phyloP scores from a whole-genome alignment of 768 basidiomycete species.

The Lentinula guzmanii region DNA sequence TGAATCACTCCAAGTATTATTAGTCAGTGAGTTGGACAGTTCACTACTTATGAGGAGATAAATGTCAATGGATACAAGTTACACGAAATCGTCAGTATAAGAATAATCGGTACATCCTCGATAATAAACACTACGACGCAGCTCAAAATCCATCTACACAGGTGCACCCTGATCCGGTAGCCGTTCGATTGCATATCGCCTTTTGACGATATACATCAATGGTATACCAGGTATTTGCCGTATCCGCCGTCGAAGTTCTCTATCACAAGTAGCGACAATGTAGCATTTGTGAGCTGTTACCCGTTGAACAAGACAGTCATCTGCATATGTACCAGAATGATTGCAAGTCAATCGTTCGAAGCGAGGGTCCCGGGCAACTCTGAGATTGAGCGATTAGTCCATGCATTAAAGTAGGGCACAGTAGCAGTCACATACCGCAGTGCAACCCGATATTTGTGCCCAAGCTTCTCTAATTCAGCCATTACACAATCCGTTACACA shows the following conservation, averaged over 20 bases:
- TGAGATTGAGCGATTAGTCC: slow-evolving; percentile 23
- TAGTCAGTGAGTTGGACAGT: no score
- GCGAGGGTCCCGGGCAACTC: slow-evolving; percentile 93
- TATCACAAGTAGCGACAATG: slow-evolving; percentile 96
- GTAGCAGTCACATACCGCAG: slow-evolving; percentile 57
- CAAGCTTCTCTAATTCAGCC: slow-evolving; percentile 97
- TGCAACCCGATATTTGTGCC: slow-evolving; percentile 91
- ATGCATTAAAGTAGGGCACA: background rate
- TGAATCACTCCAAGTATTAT: no score
- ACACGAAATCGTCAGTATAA: background rate
- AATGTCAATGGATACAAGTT: background rate
- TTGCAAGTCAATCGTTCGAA: slow-evolving; percentile 93
- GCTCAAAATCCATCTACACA: slow-evolving; percentile 22
- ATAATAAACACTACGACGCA: background rate
- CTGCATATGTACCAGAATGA: slow-evolving; percentile 96
- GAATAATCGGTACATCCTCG: background rate
- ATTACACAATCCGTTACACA: slow-evolving; percentile 99
- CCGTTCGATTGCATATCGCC: slow-evolving; percentile 91
- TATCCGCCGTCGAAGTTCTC: slow-evolving; percentile 87
- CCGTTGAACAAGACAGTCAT: slow-evolving; percentile 96
- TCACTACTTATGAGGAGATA: no score
- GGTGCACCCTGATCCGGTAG: slow-evolving; percentile 92
- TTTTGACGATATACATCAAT: slow-evolving; percentile 93
- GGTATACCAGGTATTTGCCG: slow-evolving; percentile 91
- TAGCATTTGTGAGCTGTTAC: slow-evolving; percentile 94